Conservation (phyloP, 345 rosid species). For the Hirschfeldia incana region DNA sequence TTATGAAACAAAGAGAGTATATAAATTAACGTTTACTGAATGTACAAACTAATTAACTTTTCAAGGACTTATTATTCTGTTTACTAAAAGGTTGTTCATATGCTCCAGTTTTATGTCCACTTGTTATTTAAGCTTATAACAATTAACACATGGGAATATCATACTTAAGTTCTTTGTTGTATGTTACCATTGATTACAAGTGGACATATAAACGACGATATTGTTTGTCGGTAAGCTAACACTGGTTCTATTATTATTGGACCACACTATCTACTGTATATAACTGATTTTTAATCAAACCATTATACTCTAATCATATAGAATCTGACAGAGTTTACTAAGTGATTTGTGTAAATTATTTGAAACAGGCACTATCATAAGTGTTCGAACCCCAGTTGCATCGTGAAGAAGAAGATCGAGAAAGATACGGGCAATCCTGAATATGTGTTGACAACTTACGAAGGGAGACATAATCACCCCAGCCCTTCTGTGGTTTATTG, state of each 20-base stretch:
- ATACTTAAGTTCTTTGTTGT: constrained; percentile 16
- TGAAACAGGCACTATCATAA: constrained; percentile 72
- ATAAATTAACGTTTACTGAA: neutral
- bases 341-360: constrained; percentile 13
- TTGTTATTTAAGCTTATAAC: constrained; percentile 23
- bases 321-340: constrained; percentile 2
- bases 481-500: constrained; percentile 41
- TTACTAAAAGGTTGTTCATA: neutral
- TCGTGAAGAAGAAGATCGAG: constrained; percentile 84
- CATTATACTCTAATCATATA: neutral
- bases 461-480: constrained; percentile 69
- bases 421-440: constrained; percentile 63
- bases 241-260: neutral
- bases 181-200: constrained; percentile 21
- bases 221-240: constrained; percentile 17
- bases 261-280: constrained; percentile 7
- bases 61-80: neutral
- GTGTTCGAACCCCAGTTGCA: constrained; percentile 71
- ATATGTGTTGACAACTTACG: constrained; percentile 81
- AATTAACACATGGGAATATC: constrained; percentile 30
- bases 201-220: constrained; percentile 8
- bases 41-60: constrained; percentile 2
- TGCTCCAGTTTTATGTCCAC: constrained; percentile 6
- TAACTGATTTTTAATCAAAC: neutral
- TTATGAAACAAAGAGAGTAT: too few relatives aligned